Evolutionary conservation across 257 asterid species (phyloP).

Genomic region (Solanum chilense): DNA sequence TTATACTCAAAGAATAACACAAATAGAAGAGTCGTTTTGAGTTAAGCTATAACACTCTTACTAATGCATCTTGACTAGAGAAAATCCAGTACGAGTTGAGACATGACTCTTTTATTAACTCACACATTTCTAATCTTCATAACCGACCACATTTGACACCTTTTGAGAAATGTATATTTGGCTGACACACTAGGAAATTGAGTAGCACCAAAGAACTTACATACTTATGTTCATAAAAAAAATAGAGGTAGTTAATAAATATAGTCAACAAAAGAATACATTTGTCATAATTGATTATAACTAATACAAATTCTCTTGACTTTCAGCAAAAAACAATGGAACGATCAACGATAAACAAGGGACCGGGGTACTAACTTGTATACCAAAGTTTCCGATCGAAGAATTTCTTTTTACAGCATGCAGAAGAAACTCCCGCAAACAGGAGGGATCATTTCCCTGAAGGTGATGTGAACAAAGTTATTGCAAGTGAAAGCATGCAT

Average conservation of each 20-base stretch:
- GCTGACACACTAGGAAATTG: not conserved
- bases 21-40: not conserved
- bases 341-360: not conserved
- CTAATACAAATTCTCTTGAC: not conserved
- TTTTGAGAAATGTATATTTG: not conserved
- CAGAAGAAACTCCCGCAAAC: conserved; percentile 87
- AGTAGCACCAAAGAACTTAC: not conserved
- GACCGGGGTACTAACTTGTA: conserved; percentile 46
- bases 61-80: not conserved
- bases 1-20: not conserved
- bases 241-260: not conserved
- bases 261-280: not conserved
- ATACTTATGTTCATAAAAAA: not conserved
- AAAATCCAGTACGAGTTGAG: not conserved
- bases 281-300: not conserved
- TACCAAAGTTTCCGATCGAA: conserved; percentile 51
- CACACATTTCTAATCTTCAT: not conserved
- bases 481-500: conserved; percentile 4
- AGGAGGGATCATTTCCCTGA: conserved; percentile 86
- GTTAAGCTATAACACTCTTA: not conserved
- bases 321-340: not conserved
- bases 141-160: not conserved
- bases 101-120: not conserved
- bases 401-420: conserved; percentile 42
- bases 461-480: not conserved